Percentiles rank a stretch among this genome's conserved stretches.
phyloP scores from a whole-genome alignment of 1,284 basidiomycete species.

The Sporisorium graminicola region DNA sequence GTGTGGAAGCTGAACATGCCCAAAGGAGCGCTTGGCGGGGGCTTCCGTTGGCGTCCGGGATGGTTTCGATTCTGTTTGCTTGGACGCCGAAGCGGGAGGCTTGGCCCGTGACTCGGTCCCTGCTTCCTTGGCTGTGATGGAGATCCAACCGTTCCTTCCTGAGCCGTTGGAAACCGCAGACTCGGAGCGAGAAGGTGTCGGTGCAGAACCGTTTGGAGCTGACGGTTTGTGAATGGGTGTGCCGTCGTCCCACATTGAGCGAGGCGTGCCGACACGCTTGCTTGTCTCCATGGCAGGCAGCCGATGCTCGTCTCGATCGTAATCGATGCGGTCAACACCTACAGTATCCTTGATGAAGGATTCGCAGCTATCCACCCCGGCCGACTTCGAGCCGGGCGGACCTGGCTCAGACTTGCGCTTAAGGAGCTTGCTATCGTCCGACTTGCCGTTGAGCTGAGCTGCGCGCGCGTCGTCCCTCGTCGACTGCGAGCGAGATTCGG shows the following conservation, averaged over 20 bases:
- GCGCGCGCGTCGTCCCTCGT: conserved; percentile 2
- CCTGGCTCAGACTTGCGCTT: conserved; percentile 8
- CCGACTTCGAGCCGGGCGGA: background rate
- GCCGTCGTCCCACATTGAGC: background rate
- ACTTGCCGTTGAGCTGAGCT: background rate
- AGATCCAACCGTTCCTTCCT: conserved; percentile 3
- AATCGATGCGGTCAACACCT: background rate
- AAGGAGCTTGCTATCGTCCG: conserved; percentile 8
- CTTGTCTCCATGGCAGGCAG: too few species aligned
- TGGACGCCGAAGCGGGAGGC: background rate
- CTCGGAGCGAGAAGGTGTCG: background rate
- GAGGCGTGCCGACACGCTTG: background rate
- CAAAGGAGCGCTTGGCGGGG: conserved; percentile 27
- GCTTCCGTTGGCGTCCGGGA: background rate
- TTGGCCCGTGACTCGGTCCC: background rate
- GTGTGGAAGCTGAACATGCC: conserved; percentile 47
- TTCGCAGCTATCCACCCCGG: background rate
- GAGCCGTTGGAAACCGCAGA: conserved; percentile 1
- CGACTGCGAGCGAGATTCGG: background rate
- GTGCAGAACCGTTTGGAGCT: background rate
- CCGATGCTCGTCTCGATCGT: background rate
- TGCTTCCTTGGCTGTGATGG: conserved; percentile 2
- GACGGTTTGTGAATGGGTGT: background rate
- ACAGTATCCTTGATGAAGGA: background rate
- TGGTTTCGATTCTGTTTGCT: background rate